Base-by-base conservation (phyloP, 2,329 filamentous ascomycete genomes). In the Ceratocystis albifundus region DNA sequence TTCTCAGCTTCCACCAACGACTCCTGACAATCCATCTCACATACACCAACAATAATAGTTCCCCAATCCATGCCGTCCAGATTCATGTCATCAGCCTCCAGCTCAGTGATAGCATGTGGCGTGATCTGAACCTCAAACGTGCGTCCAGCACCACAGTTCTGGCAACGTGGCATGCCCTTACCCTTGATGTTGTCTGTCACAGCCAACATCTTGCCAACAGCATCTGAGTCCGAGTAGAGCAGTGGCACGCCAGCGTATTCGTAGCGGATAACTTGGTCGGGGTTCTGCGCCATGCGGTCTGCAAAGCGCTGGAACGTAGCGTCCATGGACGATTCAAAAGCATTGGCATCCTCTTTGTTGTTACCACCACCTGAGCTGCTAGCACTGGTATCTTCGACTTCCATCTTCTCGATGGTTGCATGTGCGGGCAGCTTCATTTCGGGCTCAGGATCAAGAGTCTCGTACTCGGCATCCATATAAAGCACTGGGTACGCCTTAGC, bases 41-140 rank as follows among this genome's bases (percentile, higher is more conserved):
- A 99, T 6, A 95, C 90, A 0, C 85, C 91, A 46, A 97, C 79
- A 67, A 99, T 84, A 7, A 99, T 82, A 0, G 91, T 97, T 0
- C 93, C 93, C 94, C 94, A 99, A 72, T 99, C 94, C 94, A 99
- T 99, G 0, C 92, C 94, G 79, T 96, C 82, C 22, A 87, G 72
- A 48, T 82, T 83, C 70, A 85, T 74, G 66, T 88, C 86, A 53
- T 92, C 88, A 1, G 82, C 86, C 78, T 97, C 94, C 65, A 97
- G 79, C 79, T 95, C 88, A 36, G 85, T 84, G 71, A 99, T 99
- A 2, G 91, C 87, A 73, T 96, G 88, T 50, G 94, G 94, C 70
- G 88, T 92, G 70, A 99, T 79, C 79, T 99, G 94, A 67, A 96
- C 80, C 80, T 99, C 94, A 74, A 97, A 97, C 15, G 88, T 84